Percentiles rank a stretch among this genome's conserved stretches.
Evolutionary conservation across 768 basidiomycete species (phyloP).

Genomic region (Trametopsis cervina): DNA sequence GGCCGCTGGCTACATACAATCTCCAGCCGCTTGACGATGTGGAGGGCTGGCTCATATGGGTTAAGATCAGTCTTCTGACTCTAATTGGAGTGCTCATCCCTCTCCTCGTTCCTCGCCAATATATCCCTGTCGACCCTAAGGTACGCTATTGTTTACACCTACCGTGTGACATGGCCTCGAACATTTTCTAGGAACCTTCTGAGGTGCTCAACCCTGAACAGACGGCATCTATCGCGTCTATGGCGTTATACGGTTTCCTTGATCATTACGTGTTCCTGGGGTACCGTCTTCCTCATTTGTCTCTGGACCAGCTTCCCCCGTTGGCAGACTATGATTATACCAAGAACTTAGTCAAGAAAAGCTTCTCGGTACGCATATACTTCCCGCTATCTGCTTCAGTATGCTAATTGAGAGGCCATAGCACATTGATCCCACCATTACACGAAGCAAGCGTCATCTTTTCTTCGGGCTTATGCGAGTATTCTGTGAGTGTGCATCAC

Average conservation of each 20-base stretch:
- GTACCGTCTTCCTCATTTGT: slow-evolving; percentile 24
- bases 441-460: slow-evolving; percentile 27
- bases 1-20: slow-evolving; percentile 31
- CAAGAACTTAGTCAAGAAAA: slow-evolving; percentile 17
- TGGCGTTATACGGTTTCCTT: slow-evolving; percentile 35
- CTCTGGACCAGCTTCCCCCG: slow-evolving; percentile 29
- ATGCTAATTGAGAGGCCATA: not conserved
- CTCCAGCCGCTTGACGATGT: slow-evolving; percentile 27
- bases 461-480: slow-evolving; percentile 26
- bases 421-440: slow-evolving; percentile 31
- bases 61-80: slow-evolving; percentile 26
- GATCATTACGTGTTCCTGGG: slow-evolving; percentile 28
- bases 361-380: slow-evolving; percentile 17
- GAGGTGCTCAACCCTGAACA: slow-evolving; percentile 34
- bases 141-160: slow-evolving; percentile 12
- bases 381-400: no score
- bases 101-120: slow-evolving; percentile 30
- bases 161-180: not conserved
- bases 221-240: slow-evolving; percentile 34
- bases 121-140: slow-evolving; percentile 33
- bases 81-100: slow-evolving; percentile 32
- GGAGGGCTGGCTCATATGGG: slow-evolving; percentile 30
- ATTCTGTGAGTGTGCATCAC: slow-evolving; percentile 21
- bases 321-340: slow-evolving; percentile 26
- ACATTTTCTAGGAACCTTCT: slow-evolving; percentile 14